phyloP scores from a whole-genome alignment of 2,329 filamentous ascomycete species.

The Stylonectria norvegica region DNA sequence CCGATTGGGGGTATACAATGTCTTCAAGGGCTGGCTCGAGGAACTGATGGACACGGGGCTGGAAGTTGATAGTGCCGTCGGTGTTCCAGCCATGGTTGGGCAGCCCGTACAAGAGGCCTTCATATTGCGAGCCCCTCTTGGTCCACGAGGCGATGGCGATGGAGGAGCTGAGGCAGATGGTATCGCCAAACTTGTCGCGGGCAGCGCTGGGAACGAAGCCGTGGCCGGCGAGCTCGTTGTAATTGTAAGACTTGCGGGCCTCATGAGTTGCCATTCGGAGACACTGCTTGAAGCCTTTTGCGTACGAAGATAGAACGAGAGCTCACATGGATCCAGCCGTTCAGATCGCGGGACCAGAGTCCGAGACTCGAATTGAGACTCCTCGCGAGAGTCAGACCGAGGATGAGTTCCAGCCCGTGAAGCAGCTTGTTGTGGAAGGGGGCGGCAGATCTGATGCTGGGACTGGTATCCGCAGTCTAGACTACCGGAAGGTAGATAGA shows the following conservation, averaged over 20 bases:
- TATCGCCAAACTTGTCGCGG: constrained; percentile 66
- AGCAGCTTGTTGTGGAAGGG: constrained; percentile 31
- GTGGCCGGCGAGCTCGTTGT: constrained; percentile 64
- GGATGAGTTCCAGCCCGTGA: constrained; percentile 30
- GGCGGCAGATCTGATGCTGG: no score
- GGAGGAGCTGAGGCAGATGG: constrained; percentile 62
- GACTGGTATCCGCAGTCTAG: no score
- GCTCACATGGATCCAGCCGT: constrained; percentile 41
- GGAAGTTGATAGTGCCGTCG: constrained; percentile 65
- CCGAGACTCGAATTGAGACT: constrained; percentile 32
- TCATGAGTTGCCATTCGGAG: no score
- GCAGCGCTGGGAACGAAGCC: constrained; percentile 56
- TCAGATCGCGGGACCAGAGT: constrained; percentile 54
- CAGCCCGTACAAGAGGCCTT: constrained; percentile 59
- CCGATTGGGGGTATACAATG: constrained; percentile 87
- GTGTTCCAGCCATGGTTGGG: constrained; percentile 74
- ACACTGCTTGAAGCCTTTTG: not conserved
- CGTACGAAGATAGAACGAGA: not conserved
- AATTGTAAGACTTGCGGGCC: constrained; percentile 59
- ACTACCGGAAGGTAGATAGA: no score
- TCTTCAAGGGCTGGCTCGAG: constrained; percentile 97
- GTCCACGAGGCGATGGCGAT: constrained; percentile 62
- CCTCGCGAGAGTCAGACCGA: no score
- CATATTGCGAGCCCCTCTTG: constrained; percentile 51
- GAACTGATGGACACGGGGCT: no score